Base-by-base conservation (phyloP, 495 filamentous ascomycete species). In the Thermochaetoides thermophila region DNA sequence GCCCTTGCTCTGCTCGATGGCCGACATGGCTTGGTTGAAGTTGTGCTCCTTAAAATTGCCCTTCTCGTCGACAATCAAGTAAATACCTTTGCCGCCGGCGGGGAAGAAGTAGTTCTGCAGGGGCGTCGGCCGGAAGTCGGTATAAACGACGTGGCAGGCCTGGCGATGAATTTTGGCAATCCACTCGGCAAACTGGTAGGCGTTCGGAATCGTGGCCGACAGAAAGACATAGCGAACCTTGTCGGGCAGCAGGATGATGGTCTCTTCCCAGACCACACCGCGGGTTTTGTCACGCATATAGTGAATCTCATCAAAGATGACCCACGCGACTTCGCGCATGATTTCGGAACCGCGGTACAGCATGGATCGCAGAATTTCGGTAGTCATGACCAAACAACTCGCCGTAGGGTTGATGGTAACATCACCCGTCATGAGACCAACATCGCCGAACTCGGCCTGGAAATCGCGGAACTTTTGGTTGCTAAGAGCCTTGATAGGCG, bases 381-480 rank as follows among this genome's bases (percentile, higher is more conserved):
- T 97, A 3, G 89, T 97, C 89, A 97, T 97, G 44, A 97, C 89
- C 34, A 97, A 71, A 57, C 89, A 96, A 24, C 84, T 93, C 26
- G 89, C 89, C 2, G 89, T 95, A 22, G 91, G 91, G 48, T 97
- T 97, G 60, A 96, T 97, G 17, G 89, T 97, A 37, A 91, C 91
- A 69, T 97, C 89, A 45, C 89, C 89, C 3, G 89, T 97, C 89
- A 97, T 97, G 39, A 97, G 64, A 22, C 89, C 89, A 35, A 94
- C 89, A 55, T 97, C 89, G 25, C 85, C 85, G 59, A 97, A 97
- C 33, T 94, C 85, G 21, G 79, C 84, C 23, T 72, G 70, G 55
- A 97, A 97, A 55, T 97, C 89, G 62, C 89, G 69, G 54, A 92
- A 97, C 45, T 97, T 97, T 53, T 97, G 89, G 50, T 97, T 97